phyloP scores from a whole-genome alignment of 805 yeast species.

The Zygotorulaspora sp. region DNA sequence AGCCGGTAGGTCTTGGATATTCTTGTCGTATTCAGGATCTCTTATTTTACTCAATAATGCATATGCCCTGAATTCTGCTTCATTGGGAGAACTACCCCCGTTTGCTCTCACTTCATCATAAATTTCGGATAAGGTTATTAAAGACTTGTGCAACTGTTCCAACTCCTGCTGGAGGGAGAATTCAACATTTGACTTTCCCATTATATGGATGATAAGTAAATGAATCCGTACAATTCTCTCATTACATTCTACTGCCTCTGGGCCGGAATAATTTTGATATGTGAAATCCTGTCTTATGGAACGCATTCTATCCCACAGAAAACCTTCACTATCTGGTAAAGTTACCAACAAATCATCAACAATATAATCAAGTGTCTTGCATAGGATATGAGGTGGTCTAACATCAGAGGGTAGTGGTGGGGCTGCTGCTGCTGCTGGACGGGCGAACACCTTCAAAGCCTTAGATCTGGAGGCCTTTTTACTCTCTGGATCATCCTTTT shows the following conservation, averaged over 20 bases:
- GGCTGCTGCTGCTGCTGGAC: conserved; percentile 98
- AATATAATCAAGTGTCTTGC: conserved; percentile 64
- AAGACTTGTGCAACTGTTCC: conserved; percentile 87
- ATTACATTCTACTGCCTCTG: conserved; percentile 89
- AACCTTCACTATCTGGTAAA: conserved; percentile 82
- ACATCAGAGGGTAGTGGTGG: conserved; percentile 98
- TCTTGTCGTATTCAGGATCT: conserved; percentile 81
- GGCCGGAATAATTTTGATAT: conserved; percentile 87
- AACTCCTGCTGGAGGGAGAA: conserved; percentile 93
- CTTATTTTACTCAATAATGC: conserved; percentile 71
- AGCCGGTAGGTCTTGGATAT: conserved; percentile 61
- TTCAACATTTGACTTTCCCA: conserved; percentile 70
- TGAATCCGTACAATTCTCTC: conserved; percentile 90
- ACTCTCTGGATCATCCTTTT: conserved; percentile 54
- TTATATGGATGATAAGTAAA: conserved; percentile 70
- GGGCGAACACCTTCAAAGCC: conserved; percentile 87
- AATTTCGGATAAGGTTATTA: conserved; percentile 83
- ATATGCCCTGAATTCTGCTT: conserved; percentile 90
- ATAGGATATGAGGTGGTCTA: conserved; percentile 78
- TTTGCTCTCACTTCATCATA: conserved; percentile 72
- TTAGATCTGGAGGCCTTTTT: conserved; percentile 51
- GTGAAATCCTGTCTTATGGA: conserved; percentile 96
- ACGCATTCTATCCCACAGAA: conserved; percentile 95
- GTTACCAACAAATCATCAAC: conserved; percentile 57
- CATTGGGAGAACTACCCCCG: conserved; percentile 71